These are phyloP conservation scores for Chondrus crispus DNA, from an alignment of 23 red algal species.

Conservation along the genomic window DNA sequence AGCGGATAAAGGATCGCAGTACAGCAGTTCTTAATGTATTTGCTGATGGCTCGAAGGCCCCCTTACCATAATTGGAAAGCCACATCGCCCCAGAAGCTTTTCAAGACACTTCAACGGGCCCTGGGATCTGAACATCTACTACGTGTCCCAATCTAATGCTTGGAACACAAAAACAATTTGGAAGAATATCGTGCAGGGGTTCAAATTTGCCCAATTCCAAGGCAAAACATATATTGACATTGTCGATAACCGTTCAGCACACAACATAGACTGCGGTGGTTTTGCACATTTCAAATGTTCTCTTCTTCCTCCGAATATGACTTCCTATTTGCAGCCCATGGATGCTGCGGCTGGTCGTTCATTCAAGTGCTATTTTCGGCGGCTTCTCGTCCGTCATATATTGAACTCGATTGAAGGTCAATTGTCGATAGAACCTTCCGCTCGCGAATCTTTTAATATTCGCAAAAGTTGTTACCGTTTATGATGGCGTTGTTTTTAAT, in stretches of 20 bases:
- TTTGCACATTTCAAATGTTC: background rate
- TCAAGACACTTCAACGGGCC: background rate
- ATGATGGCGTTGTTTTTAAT: background rate
- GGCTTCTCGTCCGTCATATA: too few species aligned
- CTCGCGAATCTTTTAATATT: background rate
- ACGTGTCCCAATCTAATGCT: background rate
- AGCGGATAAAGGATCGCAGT: background rate
- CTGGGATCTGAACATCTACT: background rate
- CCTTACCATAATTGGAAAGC: too few species aligned
- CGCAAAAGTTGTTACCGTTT: background rate
- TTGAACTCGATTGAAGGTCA: too few species aligned
- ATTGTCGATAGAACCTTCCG: too few species aligned
- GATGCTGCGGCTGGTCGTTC: background rate
- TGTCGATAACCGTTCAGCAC: background rate
- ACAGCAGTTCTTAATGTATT: background rate
- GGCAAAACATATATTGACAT: background rate
- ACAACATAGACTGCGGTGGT: too few species aligned
- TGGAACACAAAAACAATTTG: background rate
- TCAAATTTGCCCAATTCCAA: too few species aligned
- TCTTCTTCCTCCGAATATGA: background rate
- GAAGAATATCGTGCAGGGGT: background rate
- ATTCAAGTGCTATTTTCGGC: background rate
- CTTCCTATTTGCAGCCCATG: background rate
- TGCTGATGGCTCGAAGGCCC: too few species aligned
- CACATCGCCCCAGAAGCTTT: too few species aligned